Conservation (phyloP, 805 yeast species). For the Diddensiella santjacobensis region DNA sequence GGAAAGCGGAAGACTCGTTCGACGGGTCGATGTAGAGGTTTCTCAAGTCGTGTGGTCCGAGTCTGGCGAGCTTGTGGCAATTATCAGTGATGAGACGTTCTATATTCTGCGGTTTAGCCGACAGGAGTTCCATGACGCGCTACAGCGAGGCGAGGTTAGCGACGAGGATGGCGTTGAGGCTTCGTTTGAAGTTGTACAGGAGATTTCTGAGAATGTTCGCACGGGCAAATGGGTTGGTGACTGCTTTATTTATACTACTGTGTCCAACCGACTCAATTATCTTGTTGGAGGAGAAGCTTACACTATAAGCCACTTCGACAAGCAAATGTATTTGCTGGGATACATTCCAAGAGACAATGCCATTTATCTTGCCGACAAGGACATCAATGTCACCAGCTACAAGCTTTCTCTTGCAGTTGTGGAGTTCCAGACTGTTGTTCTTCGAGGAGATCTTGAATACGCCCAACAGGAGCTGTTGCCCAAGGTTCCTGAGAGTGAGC, state of each 20-base stretch:
- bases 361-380: constrained; percentile 87
- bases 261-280: constrained; percentile 84
- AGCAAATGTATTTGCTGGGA: constrained; percentile 79
- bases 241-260: constrained; percentile 87
- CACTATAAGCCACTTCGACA: constrained; percentile 90
- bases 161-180: constrained; percentile 87
- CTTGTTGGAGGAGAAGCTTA: constrained; percentile 91
- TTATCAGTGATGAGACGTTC: constrained; percentile 65
- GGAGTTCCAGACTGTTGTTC: constrained; percentile 92
- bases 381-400: constrained; percentile 77
- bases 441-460: constrained; percentile 89
- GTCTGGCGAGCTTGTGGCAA: constrained; percentile 81
- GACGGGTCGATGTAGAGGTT: constrained; percentile 80
- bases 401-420: constrained; percentile 78
- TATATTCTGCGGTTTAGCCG: constrained; percentile 74
- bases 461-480: constrained; percentile 56
- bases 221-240: constrained; percentile 98
- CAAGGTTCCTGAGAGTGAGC: constrained; percentile 57
- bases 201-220: constrained; percentile 73
- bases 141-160: constrained; percentile 54
- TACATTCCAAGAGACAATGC: constrained; percentile 87
- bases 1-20: constrained; percentile 80
- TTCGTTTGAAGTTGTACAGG: constrained; percentile 79
- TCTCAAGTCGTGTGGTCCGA: constrained; percentile 87
- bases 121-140: constrained; percentile 60